phyloP scores from a whole-genome alignment of 345 rosid genomes.

The Bruguiera gymnorhiza region DNA sequence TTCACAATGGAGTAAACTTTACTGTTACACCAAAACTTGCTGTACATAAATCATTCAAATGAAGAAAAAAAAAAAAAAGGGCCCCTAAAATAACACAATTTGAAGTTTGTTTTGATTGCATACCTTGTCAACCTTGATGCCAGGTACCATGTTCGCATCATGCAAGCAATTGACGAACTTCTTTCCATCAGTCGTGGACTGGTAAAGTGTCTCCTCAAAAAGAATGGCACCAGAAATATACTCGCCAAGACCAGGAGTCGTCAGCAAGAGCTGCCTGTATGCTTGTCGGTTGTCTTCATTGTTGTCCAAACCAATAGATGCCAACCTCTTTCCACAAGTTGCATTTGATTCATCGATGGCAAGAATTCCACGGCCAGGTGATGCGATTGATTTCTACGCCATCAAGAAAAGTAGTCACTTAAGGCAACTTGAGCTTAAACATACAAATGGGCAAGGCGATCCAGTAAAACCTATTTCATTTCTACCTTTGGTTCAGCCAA shows the following conservation, averaged over 20 bases:
- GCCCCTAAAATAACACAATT: too few relatives aligned
- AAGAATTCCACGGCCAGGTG: constrained; percentile 92
- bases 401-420: not conserved
- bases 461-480: too few relatives aligned
- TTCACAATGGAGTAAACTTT: too few relatives aligned
- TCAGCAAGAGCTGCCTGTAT: constrained; percentile 85
- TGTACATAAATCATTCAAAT: too few relatives aligned
- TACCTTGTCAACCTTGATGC: constrained; percentile 98
- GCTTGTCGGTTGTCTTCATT: constrained; percentile 86
- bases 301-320: constrained; percentile 86
- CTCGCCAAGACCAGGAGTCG: constrained; percentile 92
- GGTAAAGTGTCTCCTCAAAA: constrained; percentile 96
- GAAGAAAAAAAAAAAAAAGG: too few relatives aligned
- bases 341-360: constrained; percentile 98
- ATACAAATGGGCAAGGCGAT: too few relatives aligned
- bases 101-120: not conserved
- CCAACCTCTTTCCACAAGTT: constrained; percentile 90
- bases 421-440: too few relatives aligned
- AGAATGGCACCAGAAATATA: constrained; percentile 96
- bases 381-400: constrained; percentile 72
- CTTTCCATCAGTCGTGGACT: constrained; percentile 81
- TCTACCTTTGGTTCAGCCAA: too few relatives aligned
- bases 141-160: constrained; percentile 79
- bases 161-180: constrained; percentile 79
- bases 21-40: too few relatives aligned